Conservation (phyloP, 179 eudicot species). For the Dionaea muscipula region DNA sequence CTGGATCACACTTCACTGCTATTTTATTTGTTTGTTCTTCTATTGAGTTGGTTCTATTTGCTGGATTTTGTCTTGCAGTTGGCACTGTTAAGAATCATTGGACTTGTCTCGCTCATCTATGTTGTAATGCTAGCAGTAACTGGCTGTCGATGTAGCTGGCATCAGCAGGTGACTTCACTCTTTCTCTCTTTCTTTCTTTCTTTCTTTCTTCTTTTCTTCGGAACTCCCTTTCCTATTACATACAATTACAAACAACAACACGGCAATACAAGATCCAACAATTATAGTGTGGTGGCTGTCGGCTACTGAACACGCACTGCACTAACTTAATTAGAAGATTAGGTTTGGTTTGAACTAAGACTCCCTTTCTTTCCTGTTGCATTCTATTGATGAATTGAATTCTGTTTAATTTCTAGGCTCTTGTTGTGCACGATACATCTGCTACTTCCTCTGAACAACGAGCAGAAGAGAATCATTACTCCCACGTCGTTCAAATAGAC, state of each 20-base stretch:
- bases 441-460: slow-evolving; percentile 23
- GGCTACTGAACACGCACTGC: no score
- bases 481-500: slow-evolving; percentile 27
- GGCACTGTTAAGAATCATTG: slow-evolving; percentile 20
- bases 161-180: background rate
- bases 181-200: background rate
- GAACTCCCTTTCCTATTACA: no score
- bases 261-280: no score
- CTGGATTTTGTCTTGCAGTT: slow-evolving; percentile 14
- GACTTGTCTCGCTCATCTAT: slow-evolving; percentile 24
- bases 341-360: background rate
- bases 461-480: slow-evolving; percentile 18
- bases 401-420: slow-evolving; percentile 3
- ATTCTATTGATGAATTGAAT: slow-evolving; percentile 10
- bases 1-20: background rate
- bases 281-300: no score
- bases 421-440: slow-evolving; percentile 6
- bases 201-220: background rate
- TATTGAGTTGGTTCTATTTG: background rate
- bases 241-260: no score
- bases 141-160: slow-evolving; percentile 13
- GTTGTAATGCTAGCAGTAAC: slow-evolving; percentile 21
- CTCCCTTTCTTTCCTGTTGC: background rate
- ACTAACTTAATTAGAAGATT: background rate
- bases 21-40: background rate